Percentiles rank a stretch among this genome's conserved stretches.
Conservation (phyloP, 2,329 filamentous ascomycete species). For the Penicillium decumbens region DNA sequence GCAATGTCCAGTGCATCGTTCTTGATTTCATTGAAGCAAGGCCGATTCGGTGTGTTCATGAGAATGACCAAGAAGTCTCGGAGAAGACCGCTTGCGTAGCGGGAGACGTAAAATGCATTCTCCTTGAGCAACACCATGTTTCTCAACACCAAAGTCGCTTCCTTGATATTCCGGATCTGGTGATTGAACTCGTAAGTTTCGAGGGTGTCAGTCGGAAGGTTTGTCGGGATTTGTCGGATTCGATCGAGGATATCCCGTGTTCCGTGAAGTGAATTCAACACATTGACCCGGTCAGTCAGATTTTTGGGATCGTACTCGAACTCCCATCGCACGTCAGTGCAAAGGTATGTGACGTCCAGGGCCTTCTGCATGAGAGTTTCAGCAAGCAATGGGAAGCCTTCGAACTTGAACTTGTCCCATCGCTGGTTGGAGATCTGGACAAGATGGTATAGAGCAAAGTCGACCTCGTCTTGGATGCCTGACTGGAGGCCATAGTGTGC, state of each 20-base stretch:
- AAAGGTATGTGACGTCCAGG: slow-evolving; percentile 70
- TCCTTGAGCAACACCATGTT: slow-evolving; percentile 95
- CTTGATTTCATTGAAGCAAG: slow-evolving; percentile 73
- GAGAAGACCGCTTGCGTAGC: slow-evolving; percentile 60
- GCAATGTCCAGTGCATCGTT: slow-evolving; percentile 88
- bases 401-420: slow-evolving; percentile 93
- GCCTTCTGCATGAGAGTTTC: slow-evolving; percentile 84
- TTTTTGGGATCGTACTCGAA: slow-evolving; percentile 62
- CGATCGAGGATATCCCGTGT: slow-evolving; percentile 68
- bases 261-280: slow-evolving; percentile 61
- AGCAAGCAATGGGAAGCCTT: slow-evolving; percentile 80
- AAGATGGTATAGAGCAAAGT: slow-evolving; percentile 88
- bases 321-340: slow-evolving; percentile 77
- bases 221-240: slow-evolving; percentile 60
- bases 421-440: slow-evolving; percentile 94
- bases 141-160: slow-evolving; percentile 79
- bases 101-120: slow-evolving; percentile 76
- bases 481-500: slow-evolving; percentile 81
- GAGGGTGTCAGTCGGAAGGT: slow-evolving; percentile 60
- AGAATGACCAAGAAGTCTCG: slow-evolving; percentile 80
- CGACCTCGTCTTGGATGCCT: slow-evolving; percentile 71
- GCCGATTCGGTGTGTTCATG: slow-evolving; percentile 68
- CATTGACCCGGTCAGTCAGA: slow-evolving; percentile 52
- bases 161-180: slow-evolving; percentile 69
- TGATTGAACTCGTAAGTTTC: slow-evolving; percentile 68